Base-by-base conservation (phyloP, 805 yeast species). In the Saturnispora saitoi region DNA sequence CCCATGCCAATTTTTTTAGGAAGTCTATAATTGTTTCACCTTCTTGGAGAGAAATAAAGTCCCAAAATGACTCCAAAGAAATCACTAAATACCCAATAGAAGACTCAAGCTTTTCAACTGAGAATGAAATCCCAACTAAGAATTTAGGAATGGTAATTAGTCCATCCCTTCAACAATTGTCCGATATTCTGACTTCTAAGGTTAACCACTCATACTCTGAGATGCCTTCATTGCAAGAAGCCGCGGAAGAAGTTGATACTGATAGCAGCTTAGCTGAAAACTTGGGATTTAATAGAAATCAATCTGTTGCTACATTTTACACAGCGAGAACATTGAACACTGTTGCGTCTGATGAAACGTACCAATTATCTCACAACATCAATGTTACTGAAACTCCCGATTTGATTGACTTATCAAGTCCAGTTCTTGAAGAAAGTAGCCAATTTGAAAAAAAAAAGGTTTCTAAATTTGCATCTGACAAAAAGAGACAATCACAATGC, bases 131-230 rank as follows among this genome's bases (percentile, higher is more conserved):
- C 5, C 69, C 69, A 20, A 65, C 69, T 8, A 52, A 42, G 24
- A 54, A 52, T 32, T 51, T 65, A 10, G 66, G 65, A 3, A 60
- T 67, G 58, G 54, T 61, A 2, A 62, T 58, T 32, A 66, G 70
- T 51, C 71, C 71, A 24, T 66, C 70, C 49, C 54, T 68, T 34
- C 65, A 61, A 48, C 65, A 67, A 4, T 49, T 68, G 32, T 64
- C 62, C 42, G 63, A 58, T 34, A 62, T 67, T 19, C 51, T 66
- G 24, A 63, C 61, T 30, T 52, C 54, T 29, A 66, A 65, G 45
- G 54, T 59, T 10, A 42, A 20, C 14, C n/a, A 20, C 22, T 28
- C 54, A 9, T 51, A 51, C 26, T 14, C 43, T 3, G 43, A 38
- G 20, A 49, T 46, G 20, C 43, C 56, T 34, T 28, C 46, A 26